These are phyloP conservation scores for Lyophyllum decastes DNA, from an alignment of 768 basidiomycete species.

Conservation along the genomic window DNA sequence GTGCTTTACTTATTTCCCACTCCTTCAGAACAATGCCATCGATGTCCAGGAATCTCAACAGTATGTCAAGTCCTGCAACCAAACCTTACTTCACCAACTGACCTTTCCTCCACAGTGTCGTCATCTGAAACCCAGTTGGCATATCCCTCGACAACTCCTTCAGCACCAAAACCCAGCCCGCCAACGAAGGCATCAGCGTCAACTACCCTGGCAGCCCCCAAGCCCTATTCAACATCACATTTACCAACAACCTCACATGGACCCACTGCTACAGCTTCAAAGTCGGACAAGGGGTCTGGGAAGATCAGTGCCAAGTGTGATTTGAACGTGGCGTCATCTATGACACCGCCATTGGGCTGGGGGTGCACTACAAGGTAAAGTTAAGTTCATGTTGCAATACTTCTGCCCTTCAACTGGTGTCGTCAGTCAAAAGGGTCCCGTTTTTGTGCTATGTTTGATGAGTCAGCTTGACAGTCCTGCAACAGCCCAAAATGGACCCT, in stretches of 20 bases:
- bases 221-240: slow-evolving; percentile 3
- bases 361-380: too few relatives aligned
- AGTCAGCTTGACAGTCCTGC: too few relatives aligned
- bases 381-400: too few relatives aligned
- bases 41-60: slow-evolving; percentile 10
- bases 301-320: too few relatives aligned
- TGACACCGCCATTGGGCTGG: too few relatives aligned
- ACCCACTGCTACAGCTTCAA: slow-evolving; percentile 4
- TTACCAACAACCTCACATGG: slow-evolving; percentile 10
- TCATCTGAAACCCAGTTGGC: slow-evolving; percentile 7
- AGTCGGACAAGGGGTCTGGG: too few relatives aligned
- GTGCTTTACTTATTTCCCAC: not conserved
- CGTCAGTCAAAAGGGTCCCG: too few relatives aligned
- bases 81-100: not conserved
- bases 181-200: not conserved
- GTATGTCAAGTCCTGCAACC: not conserved
- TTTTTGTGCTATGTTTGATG: too few relatives aligned
- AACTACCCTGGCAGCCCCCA: slow-evolving; percentile 1
- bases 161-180: slow-evolving; percentile 8
- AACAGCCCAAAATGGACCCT: too few relatives aligned
- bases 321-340: too few relatives aligned
- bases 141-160: slow-evolving; percentile 9
- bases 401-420: too few relatives aligned
- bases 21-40: slow-evolving; percentile 9
- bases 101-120: not conserved